phyloP scores from a whole-genome alignment of 1,284 basidiomycete genomes.

The Rhodotorula sp. region DNA sequence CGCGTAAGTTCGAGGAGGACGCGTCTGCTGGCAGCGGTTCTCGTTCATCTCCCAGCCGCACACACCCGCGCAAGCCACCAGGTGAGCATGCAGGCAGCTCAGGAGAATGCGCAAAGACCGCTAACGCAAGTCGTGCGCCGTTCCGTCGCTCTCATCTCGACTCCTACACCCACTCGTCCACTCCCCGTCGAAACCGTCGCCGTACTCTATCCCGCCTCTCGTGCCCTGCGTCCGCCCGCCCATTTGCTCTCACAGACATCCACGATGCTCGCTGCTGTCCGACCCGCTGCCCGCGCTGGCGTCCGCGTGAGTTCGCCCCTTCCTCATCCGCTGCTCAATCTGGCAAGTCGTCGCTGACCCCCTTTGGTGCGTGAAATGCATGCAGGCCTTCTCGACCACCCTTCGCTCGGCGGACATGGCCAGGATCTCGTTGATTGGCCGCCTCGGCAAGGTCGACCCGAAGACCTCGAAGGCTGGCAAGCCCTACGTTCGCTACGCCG shows the following conservation, averaged over 20 bases:
- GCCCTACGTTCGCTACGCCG: constrained; percentile 56
- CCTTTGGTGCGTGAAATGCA: background rate
- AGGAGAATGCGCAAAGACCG: background rate
- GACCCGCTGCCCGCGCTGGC: constrained; percentile 23
- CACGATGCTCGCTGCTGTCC: constrained; percentile 32
- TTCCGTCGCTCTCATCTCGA: background rate
- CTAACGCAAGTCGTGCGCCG: background rate
- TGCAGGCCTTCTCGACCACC: constrained; percentile 68
- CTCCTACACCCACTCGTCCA: background rate
- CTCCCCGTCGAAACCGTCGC: background rate
- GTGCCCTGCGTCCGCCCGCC: background rate
- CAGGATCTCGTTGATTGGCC: constrained; percentile 72
- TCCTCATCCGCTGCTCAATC: background rate
- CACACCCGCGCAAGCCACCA: no score
- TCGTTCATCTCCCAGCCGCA: no score
- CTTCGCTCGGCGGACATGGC: constrained; percentile 54
- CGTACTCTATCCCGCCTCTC: background rate
- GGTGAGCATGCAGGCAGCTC: background rate
- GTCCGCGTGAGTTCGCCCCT: constrained; percentile 25
- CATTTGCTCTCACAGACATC: background rate
- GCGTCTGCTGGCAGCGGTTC: no score
- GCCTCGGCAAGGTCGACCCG: constrained; percentile 68
- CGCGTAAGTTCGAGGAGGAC: no score
- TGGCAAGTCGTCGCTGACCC: background rate
- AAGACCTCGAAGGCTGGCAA: constrained; percentile 64